Conservation (phyloP, 176 grass and related monocot genomes). For the Oryza meyeriana region DNA sequence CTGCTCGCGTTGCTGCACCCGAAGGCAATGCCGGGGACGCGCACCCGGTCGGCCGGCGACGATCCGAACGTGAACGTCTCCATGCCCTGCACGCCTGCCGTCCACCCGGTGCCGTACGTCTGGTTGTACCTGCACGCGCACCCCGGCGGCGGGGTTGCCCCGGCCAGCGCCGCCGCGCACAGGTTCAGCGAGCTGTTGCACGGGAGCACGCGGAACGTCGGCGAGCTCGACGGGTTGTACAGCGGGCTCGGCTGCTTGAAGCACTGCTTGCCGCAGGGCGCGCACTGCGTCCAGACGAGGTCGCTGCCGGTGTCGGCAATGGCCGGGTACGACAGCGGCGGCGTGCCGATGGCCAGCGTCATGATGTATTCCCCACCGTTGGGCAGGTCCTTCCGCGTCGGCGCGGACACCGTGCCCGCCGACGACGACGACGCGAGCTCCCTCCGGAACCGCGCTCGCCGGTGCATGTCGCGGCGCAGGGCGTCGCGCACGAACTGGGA, state of each 20-base stretch:
- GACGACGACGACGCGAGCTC: conserved; percentile 28
- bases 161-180: conserved; percentile 10
- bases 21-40: conserved; percentile 36
- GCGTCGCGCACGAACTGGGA: conserved; percentile 51
- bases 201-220: conserved; percentile 49
- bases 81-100: conserved; percentile 40
- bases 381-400: conserved; percentile 26
- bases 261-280: conserved; percentile 44
- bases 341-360: conserved; percentile 66
- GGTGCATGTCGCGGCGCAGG: conserved; percentile 43
- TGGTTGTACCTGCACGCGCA: conserved; percentile 65
- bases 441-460: conserved; percentile 9
- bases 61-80: conserved; percentile 73
- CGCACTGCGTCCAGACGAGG: conserved; percentile 71
- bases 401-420: conserved; percentile 23
- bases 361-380: conserved; percentile 64
- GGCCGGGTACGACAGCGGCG: conserved; percentile 48
- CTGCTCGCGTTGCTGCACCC: conserved; percentile 59
- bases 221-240: conserved; percentile 57
- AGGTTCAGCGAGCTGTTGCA: conserved; percentile 51
- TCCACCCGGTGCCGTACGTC: conserved; percentile 67
- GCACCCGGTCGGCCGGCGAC: conserved; percentile 3
- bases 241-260: conserved; percentile 40
- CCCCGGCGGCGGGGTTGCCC: not conserved
- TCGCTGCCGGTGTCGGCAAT: conserved; percentile 66